Conservation (phyloP, 139 green algal genomes). For the Chlorella sp. region DNA sequence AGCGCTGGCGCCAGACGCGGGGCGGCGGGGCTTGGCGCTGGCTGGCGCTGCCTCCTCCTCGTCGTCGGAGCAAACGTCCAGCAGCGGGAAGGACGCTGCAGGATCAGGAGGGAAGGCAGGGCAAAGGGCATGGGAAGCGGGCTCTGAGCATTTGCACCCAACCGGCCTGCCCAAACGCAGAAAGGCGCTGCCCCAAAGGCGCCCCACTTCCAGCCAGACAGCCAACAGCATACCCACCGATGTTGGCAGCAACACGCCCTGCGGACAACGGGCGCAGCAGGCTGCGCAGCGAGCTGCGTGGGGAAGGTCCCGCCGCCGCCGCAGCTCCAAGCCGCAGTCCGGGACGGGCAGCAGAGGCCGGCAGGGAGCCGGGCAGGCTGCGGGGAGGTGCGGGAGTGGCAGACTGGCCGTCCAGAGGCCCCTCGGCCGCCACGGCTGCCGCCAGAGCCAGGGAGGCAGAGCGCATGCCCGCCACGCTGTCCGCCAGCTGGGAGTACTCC, state of each 20-base stretch:
- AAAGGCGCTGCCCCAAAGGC: too few species aligned
- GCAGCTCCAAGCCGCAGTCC: background rate
- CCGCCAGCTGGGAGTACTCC: background rate
- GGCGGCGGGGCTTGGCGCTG: background rate
- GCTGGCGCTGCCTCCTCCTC: background rate
- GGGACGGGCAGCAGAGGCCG: background rate
- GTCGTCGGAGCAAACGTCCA: background rate
- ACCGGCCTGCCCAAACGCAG: too few species aligned
- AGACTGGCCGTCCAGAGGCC: too few species aligned
- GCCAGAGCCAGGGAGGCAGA: conserved; percentile 1
- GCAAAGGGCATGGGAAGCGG: background rate
- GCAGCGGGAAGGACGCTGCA: conserved; percentile 22
- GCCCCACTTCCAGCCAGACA: background rate
- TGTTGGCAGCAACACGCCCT: background rate
- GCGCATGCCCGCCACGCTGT: conserved; percentile 3
- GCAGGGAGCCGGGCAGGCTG: background rate
- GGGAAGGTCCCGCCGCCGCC: too few species aligned
- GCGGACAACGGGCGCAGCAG: background rate
- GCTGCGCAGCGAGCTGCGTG: background rate
- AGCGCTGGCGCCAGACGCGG: too few species aligned
- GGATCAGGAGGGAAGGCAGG: background rate
- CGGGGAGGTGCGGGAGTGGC: background rate
- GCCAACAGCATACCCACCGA: background rate
- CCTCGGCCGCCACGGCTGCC: conserved; percentile 2
- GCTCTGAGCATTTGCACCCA: too few species aligned